A percentile compares a stretch with the other conserved stretches of the same genome.
Evolutionary conservation across 257 asterid genomes (phyloP).

Genomic region (Coffea canephora): DNA sequence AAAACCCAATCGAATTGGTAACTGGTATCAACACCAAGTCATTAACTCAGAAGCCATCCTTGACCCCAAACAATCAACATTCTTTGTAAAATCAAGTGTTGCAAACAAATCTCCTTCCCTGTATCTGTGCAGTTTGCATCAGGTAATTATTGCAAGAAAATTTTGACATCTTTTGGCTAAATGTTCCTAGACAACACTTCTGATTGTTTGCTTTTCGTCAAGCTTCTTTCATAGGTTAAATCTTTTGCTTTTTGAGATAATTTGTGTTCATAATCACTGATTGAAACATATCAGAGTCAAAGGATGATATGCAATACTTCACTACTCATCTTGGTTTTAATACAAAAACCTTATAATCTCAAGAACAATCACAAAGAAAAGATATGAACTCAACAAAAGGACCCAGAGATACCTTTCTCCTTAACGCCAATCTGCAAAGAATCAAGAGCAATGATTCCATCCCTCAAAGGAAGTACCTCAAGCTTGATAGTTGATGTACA

Average conservation of each 20-base stretch:
- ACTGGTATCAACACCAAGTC: not conserved
- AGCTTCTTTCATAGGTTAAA: not conserved
- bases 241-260: not conserved
- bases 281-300: not conserved
- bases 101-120: not conserved
- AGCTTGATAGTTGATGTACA: constrained; percentile 93
- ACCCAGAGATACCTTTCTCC: constrained; percentile 66
- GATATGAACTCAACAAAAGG: constrained; percentile 13
- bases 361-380: constrained; percentile 9
- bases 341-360: not conserved
- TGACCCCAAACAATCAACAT: not conserved
- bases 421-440: constrained; percentile 80
- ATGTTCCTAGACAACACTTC: not conserved
- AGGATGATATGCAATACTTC: not conserved
- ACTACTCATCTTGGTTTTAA: not conserved
- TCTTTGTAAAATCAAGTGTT: not conserved
- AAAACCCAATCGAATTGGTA: not conserved
- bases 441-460: constrained; percentile 95
- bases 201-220: not conserved
- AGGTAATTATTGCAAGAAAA: not conserved
- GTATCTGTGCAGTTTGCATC: not conserved
- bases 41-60: not conserved
- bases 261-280: not conserved
- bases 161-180: not conserved
- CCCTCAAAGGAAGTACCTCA: constrained; percentile 94